Conservation (phyloP, 371 early-diverging fungal genomes). For the Apophysomyces trapeziformis region DNA sequence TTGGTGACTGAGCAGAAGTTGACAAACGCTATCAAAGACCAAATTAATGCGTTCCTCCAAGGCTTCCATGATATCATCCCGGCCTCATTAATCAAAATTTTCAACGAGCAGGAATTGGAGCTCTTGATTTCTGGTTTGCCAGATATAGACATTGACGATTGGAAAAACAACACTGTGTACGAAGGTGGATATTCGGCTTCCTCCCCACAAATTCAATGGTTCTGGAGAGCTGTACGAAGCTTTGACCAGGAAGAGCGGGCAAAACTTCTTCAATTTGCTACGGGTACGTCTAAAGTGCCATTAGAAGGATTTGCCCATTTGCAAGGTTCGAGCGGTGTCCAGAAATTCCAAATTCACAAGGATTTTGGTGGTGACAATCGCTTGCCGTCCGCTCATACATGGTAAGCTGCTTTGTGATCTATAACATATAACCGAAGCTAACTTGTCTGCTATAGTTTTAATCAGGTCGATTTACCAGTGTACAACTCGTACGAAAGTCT, state of each 20-base stretch:
- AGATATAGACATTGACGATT: constrained; percentile 99
- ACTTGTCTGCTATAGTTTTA: constrained; percentile 73
- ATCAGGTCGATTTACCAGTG: constrained; percentile 97
- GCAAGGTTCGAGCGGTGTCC: constrained; percentile 94
- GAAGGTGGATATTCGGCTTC: constrained; percentile 86
- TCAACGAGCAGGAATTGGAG: constrained; percentile 99
- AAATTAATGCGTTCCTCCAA: constrained; percentile 90
- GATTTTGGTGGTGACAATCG: constrained; percentile 89
- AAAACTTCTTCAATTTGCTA: constrained; percentile 97
- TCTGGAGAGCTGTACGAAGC: constrained; percentile 98
- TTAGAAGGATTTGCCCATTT: constrained; percentile 95
- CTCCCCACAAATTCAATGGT: constrained; percentile 96
- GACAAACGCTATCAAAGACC: constrained; percentile 88
- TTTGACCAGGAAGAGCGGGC: constrained; percentile 98
- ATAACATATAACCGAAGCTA: neutral
- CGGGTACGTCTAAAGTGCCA: constrained; percentile 98
- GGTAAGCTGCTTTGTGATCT: constrained; percentile 60
- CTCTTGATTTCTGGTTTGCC: constrained; percentile 97
- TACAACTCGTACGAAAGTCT: constrained; percentile 95
- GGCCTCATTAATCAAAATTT: constrained; percentile 87
- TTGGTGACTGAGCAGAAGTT: constrained; percentile 91
- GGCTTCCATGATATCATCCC: constrained; percentile 99
- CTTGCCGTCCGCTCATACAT: constrained; percentile 98
- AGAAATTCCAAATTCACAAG: constrained; percentile 99
- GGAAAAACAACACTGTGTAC: constrained; percentile 98